phyloP scores from a whole-genome alignment of 495 filamentous ascomycete species.

The Aspergillus taichungensis region DNA sequence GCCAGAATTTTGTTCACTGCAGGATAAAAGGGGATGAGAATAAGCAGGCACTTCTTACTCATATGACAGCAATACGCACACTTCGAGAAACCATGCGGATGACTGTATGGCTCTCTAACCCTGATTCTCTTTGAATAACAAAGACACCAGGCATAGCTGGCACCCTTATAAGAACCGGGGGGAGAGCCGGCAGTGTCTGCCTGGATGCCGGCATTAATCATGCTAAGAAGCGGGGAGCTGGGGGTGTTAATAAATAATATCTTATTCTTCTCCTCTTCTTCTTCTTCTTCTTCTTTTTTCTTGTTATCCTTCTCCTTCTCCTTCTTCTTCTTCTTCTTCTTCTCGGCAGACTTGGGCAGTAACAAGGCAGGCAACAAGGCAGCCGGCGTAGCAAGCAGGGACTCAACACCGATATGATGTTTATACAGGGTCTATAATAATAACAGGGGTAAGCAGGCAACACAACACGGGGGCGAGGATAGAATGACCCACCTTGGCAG shows the following conservation, averaged over 20 bases:
- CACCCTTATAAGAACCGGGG: no score
- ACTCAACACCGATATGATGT: not conserved
- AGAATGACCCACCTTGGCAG: not conserved
- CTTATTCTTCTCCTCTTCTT: no score
- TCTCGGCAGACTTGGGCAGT: no score
- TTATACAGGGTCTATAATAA: not conserved
- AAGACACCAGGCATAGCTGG: not conserved
- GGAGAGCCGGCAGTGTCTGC: no score
- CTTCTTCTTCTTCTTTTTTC: no score
- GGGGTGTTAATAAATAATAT: not conserved
- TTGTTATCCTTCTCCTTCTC: no score
- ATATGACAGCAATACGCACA: not conserved
- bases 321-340: no score
- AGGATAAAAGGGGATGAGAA: not conserved
- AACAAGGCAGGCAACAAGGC: no score
- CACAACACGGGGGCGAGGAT: not conserved
- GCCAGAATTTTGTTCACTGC: not conserved
- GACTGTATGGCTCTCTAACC: not conserved
- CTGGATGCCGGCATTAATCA: no score
- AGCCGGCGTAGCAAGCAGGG: not conserved
- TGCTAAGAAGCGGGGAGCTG: no score
- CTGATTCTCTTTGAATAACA: not conserved
- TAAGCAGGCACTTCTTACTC: not conserved
- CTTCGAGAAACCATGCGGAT: not conserved
- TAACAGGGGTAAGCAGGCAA: not conserved